Evolutionary conservation across 2,329 filamentous ascomycete genomes (phyloP).

Genomic region (Ophiostoma piceae): DNA sequence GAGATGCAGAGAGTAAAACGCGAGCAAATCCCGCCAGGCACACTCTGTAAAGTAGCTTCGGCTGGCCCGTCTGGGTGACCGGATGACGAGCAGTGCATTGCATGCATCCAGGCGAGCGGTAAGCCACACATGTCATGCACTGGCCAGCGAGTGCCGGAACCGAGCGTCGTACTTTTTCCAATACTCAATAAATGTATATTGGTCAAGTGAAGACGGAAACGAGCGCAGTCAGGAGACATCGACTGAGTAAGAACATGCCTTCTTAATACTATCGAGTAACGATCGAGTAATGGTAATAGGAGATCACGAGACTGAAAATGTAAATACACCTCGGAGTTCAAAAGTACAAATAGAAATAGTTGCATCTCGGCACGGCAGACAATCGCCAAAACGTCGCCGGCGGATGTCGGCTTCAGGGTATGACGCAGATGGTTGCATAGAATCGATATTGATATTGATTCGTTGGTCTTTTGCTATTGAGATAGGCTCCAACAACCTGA

Average conservation of each 20-base stretch:
- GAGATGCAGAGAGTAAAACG: neutral
- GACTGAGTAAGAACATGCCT: neutral
- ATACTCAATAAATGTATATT: neutral
- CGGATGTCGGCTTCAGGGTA: too few relatives aligned
- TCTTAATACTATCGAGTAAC: neutral
- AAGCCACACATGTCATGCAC: neutral
- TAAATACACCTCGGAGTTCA: neutral
- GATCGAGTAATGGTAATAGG: constrained; percentile 18
- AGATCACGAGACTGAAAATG: constrained; percentile 8
- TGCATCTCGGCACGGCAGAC: neutral
- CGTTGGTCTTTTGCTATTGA: neutral
- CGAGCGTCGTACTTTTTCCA: neutral
- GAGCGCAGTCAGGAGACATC: neutral
- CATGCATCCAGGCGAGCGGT: neutral
- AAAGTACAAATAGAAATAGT: neutral
- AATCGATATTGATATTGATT: neutral
- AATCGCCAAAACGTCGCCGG: neutral
- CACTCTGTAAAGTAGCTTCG: neutral
- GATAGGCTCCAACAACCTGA: too few relatives aligned
- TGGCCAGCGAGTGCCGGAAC: neutral
- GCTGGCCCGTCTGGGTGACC: neutral
- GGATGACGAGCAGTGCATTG: neutral
- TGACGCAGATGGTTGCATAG: too few relatives aligned
- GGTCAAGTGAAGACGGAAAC: neutral
- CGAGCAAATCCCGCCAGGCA: neutral